These are phyloP conservation scores for Phlebopus sp. DNA, from an alignment of 1,284 basidiomycete species.

Conservation along the genomic window DNA sequence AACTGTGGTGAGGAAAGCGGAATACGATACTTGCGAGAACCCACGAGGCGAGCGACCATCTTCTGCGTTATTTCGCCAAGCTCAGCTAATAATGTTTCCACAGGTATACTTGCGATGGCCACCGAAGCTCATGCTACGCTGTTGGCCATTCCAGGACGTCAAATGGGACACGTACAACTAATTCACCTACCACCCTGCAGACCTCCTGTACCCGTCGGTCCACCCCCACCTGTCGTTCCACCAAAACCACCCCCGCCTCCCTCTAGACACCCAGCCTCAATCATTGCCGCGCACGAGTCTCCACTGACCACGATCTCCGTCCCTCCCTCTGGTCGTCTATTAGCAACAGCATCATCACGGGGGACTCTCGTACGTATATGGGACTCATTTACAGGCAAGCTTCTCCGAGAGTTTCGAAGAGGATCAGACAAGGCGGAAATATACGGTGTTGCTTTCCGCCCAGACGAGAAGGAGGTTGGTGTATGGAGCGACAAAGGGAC, in stretches of 20 bases:
- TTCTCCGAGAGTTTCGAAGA: conserved; percentile 79
- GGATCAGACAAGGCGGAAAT: conserved; percentile 91
- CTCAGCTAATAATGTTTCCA: conserved; percentile 7
- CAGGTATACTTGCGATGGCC: conserved; percentile 83
- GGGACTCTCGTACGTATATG: conserved; percentile 90
- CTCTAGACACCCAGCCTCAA: conserved; percentile 67
- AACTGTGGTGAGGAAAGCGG: conserved; percentile 59
- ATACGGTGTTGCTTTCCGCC: conserved; percentile 80
- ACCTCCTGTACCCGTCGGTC: conserved; percentile 28
- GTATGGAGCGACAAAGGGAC: conserved; percentile 98
- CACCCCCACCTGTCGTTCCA: conserved; percentile 34
- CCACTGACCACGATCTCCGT: conserved; percentile 77
- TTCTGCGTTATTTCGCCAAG: conserved; percentile 5
- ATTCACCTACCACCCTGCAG: conserved; percentile 81
- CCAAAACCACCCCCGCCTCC: conserved; percentile 52
- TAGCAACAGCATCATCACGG: conserved; percentile 83
- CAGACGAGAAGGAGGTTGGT: conserved; percentile 77
- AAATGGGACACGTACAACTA: conserved; percentile 89
- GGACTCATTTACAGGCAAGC: conserved; percentile 76
- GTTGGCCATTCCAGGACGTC: conserved; percentile 84
- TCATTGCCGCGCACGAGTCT: conserved; percentile 84
- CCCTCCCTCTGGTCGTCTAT: conserved; percentile 73
- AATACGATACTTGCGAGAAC: conserved; percentile 92
- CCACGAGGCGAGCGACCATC: conserved; percentile 60
- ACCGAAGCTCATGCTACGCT: conserved; percentile 76